phyloP scores from a whole-genome alignment of 306 rosid genomes.

The Cucurbita argyrosperma region DNA sequence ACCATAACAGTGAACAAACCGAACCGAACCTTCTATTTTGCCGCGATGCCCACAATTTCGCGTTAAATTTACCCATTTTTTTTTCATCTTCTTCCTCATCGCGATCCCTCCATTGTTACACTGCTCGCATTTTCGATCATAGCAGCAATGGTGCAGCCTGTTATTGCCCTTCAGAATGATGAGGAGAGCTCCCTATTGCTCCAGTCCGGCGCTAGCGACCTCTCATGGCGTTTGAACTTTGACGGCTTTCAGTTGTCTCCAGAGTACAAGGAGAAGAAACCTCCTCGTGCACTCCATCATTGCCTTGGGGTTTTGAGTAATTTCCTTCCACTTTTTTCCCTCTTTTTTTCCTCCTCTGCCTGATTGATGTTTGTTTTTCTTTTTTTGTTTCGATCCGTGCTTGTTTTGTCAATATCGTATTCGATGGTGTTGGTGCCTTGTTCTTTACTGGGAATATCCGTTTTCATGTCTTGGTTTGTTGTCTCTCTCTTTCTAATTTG shows the following conservation, averaged over 20 bases:
- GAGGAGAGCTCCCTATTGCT: conserved; percentile 48
- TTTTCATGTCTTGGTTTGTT: not conserved
- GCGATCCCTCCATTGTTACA: not conserved
- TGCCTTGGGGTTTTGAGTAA: conserved; percentile 71
- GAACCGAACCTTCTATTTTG: not conserved
- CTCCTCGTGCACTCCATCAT: conserved; percentile 49
- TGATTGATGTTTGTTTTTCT: not conserved
- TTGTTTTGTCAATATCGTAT: not conserved
- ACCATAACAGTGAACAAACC: not conserved
- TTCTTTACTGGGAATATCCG: conserved; percentile 4
- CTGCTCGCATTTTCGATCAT: not conserved
- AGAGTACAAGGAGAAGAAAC: conserved; percentile 39
- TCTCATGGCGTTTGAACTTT: conserved; percentile 85
- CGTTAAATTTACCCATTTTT: not conserved
- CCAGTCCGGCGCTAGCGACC: conserved; percentile 37
- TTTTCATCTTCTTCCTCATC: not conserved
- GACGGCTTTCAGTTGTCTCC: conserved; percentile 40
- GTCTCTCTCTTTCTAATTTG: not conserved
- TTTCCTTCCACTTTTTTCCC: not conserved
- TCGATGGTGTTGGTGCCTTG: not conserved
- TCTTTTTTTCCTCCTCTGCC: not conserved
- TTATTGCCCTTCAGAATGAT: conserved; percentile 17
- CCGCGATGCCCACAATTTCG: not conserved
- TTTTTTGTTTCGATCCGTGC: not conserved
- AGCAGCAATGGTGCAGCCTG: conserved; percentile 34